Evolutionary conservation across 2,329 filamentous ascomycete genomes (phyloP), one percentile per base, ranked within the genome.

Genomic region (Rutstroemia sp.): DNA sequence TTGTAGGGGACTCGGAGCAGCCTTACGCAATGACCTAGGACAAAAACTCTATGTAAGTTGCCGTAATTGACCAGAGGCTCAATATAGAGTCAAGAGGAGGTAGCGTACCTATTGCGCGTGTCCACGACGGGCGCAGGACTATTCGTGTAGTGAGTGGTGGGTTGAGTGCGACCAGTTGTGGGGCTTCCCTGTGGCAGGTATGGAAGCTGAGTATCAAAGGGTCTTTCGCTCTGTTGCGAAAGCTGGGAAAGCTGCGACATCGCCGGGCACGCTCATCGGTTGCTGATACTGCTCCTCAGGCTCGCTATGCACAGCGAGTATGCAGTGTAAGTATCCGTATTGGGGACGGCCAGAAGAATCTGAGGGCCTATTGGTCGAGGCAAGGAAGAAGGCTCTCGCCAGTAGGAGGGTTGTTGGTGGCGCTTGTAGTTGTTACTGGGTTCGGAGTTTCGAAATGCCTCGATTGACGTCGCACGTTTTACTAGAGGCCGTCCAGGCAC

Each of bases 1-100:
- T 58, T 69, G 66, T 50, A 70, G 56, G 51, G 68, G 68, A 63
- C 67, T 69, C 34, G 67, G 67, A 59, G 64, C 65, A 59, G 68
- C 60, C 62, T 67, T 70, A 53, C 66, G 65, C 51, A 63, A 63
- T 60, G 65, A 67, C 58, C 68, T 69, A 59, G 58, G 58, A 49
- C 52, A 38, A 57, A 40, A 51, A 52, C 60, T 66, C 45, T 63
- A 60, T 60, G 59, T 58, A 58, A 58, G 61, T 63, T 51, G 56
- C 57, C 38, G 38, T 30, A 36, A 51, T 19, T 12, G 52, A 21
- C 49, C 10, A 52, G 48, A 48, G 48, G 49, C 45, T 57, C 51
- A 51, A 58, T 38, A 47, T 51, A 21, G 23, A 30, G 27, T 27
- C 12, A 38, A 59, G 47, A 54, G 19, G 50, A 23, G 23, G 23